These are phyloP conservation scores for Styphnolobium japonicum DNA, from an alignment of 306 rosid genomes.

Conservation along the genomic window DNA sequence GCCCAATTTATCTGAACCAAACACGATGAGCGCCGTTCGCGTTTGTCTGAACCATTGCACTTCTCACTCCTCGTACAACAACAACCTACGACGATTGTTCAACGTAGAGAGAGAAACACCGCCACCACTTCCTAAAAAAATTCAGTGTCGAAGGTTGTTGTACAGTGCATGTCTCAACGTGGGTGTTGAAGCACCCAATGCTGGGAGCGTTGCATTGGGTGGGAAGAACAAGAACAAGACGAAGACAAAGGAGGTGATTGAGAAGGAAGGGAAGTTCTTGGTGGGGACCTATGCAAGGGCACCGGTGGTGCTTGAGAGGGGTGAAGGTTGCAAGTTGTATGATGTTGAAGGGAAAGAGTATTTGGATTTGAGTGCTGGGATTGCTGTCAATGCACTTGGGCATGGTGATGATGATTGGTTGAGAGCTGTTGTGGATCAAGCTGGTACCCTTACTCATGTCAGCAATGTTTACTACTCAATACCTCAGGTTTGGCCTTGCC, in stretches of 20 bases:
- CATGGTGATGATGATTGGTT: conserved; percentile 82
- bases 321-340: conserved; percentile 72
- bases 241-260: conserved; percentile 57
- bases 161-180: conserved; percentile 29
- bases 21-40: conserved; percentile 28
- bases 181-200: conserved; percentile 21
- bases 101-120: not conserved
- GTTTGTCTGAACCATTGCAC: conserved; percentile 19
- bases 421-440: conserved; percentile 71
- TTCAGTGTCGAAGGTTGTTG: not conserved
- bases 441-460: conserved; percentile 65
- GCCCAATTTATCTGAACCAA: not conserved
- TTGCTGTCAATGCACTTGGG: conserved; percentile 86
- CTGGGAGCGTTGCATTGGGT: not conserved
- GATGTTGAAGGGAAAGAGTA: conserved; percentile 80
- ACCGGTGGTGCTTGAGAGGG: conserved; percentile 69
- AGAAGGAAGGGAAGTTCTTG: conserved; percentile 54
- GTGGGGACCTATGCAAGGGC: conserved; percentile 85
- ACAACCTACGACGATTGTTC: conserved; percentile 10
- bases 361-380: conserved; percentile 72
- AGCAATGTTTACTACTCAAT: conserved; percentile 73
- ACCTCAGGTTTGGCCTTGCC: conserved; percentile 63
- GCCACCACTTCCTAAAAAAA: not conserved
- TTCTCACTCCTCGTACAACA: conserved; percentile 3
- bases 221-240: too few species aligned